Conservation (phyloP, 73 alveolate genomes). For the Diophrys appendiculata region DNA sequence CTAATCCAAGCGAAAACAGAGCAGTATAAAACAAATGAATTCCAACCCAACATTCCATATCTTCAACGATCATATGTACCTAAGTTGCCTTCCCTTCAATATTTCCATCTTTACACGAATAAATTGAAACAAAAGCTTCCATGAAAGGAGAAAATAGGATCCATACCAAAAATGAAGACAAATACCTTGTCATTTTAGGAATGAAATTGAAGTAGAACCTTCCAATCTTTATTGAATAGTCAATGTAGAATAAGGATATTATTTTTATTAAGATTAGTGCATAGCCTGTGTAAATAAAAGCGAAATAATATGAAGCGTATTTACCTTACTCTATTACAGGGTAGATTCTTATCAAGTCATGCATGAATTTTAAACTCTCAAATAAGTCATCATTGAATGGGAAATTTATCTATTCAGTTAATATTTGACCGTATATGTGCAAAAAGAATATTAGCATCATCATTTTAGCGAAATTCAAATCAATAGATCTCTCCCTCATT, state of each 20-base stretch:
- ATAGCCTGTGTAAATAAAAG: conserved; percentile 9
- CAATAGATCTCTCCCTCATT: conserved; percentile 46
- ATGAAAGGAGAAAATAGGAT: conserved; percentile 36
- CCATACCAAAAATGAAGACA: conserved; percentile 41
- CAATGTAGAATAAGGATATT: conserved; percentile 24
- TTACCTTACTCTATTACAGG: conserved; percentile 35
- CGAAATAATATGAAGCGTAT: conserved; percentile 25
- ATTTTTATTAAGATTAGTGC: too few relatives aligned
- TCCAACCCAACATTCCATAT: conserved; percentile 49
- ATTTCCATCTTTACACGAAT: conserved; percentile 11
- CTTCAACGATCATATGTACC: conserved; percentile 26
- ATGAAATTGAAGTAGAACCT: conserved; percentile 51
- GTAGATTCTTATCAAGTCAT: conserved; percentile 37
- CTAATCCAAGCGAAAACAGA: conserved; percentile 23
- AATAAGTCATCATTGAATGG: conserved; percentile 51
- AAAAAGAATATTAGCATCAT: conserved; percentile 29
- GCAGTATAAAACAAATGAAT: conserved; percentile 32
- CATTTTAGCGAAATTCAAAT: conserved; percentile 39
- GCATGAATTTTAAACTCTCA: conserved; percentile 10
- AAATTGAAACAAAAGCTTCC: conserved; percentile 41
- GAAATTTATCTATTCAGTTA: conserved; percentile 25
- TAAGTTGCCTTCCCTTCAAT: too few relatives aligned
- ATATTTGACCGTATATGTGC: conserved; percentile 41
- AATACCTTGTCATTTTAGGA: conserved; percentile 20
- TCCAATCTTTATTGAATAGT: conserved; percentile 44